Base-by-base conservation (phyloP, 2,329 filamentous ascomycete genomes). In the Xenosphaeropsis pyriputrescens region DNA sequence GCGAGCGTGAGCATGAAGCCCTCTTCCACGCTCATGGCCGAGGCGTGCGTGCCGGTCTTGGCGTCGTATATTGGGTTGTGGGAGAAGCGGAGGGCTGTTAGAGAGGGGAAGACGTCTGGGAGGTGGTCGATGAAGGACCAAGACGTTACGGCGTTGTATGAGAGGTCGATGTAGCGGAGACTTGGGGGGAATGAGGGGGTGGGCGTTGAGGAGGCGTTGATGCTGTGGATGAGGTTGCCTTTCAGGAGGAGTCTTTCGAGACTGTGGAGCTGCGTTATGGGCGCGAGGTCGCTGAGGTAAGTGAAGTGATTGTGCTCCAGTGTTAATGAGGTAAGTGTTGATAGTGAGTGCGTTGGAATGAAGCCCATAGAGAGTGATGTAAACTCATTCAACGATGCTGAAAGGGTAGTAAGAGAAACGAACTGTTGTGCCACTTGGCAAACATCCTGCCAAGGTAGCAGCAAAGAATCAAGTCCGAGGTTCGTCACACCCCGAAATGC, bases 1-100 rank as follows among this genome's bases (percentile, higher is more conserved):
- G 79, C 84, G 18, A 93, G 64, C 1, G 84, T 85, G 35, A 95
- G 69, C 83, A 94, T 93, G 61, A 86, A 89, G 1, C 83, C 80
- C 50, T 93, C 84, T 39, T 93, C 85, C 1, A 79, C 68, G 5
- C 68, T 70, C 18, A 68, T 58, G 17, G 61, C 57, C 38, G 60
- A 62, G 38, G 60, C 53, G n/a, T 51, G 44, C 22, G 32, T 59
- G 49, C 37, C 49, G 47, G n/a, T 49, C 53, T 45, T 61, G 60
- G 18, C 18, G 56, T 43, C 42, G 58, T 85, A 93, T 16, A 96
- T 68, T 4, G 89, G 88, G 47, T 96, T 96, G 53, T 86, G 79
- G 5, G 84, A 76, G 43, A 94, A 74, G 13, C 88, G 81, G 30
- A 98, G 70, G 26, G 75, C 76, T 11, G 63, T 67, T 6, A 96